Conservation (phyloP, 768 basidiomycete species). For the Leucocoprinus sp. region DNA sequence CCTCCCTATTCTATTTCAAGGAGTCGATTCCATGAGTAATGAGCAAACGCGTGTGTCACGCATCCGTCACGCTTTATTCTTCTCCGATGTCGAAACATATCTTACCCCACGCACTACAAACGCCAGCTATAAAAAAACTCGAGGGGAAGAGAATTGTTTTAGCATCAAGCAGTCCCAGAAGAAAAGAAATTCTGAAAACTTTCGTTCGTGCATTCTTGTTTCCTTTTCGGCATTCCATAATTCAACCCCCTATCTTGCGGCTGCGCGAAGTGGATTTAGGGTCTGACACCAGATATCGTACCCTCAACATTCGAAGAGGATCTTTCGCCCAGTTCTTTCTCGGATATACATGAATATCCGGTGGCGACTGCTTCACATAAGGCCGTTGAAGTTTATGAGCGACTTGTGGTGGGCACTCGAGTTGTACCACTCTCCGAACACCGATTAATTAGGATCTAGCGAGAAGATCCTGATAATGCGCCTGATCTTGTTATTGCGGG, state of each 20-base stretch:
- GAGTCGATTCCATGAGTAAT: not conserved
- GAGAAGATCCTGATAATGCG: constrained; percentile 25
- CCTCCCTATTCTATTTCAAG: not conserved
- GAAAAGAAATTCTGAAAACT: constrained; percentile 73
- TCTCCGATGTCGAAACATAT: constrained; percentile 34
- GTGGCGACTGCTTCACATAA: constrained; percentile 32
- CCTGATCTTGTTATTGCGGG: constrained; percentile 62
- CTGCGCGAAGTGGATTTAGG: constrained; percentile 19
- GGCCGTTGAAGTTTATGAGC: constrained; percentile 30
- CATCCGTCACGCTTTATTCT: not conserved
- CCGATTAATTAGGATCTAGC: constrained; percentile 64
- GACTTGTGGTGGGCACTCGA: constrained; percentile 23
- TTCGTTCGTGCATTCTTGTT: constrained; percentile 44
- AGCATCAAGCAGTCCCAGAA: constrained; percentile 80
- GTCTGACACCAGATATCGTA: constrained; percentile 33
- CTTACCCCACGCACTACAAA: constrained; percentile 54
- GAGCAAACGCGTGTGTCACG: not conserved
- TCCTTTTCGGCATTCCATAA: not conserved
- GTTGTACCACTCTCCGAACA: not conserved
- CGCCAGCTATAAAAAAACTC: constrained; percentile 57
- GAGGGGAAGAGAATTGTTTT: constrained; percentile 71
- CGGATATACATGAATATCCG: constrained; percentile 39
- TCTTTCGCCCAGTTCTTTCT: constrained; percentile 57
- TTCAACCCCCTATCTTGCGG: not conserved
- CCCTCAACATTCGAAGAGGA: constrained; percentile 67